Evolutionary conservation across 2,329 filamentous ascomycete genomes (phyloP).

Genomic region (Sporothrix globosa): DNA sequence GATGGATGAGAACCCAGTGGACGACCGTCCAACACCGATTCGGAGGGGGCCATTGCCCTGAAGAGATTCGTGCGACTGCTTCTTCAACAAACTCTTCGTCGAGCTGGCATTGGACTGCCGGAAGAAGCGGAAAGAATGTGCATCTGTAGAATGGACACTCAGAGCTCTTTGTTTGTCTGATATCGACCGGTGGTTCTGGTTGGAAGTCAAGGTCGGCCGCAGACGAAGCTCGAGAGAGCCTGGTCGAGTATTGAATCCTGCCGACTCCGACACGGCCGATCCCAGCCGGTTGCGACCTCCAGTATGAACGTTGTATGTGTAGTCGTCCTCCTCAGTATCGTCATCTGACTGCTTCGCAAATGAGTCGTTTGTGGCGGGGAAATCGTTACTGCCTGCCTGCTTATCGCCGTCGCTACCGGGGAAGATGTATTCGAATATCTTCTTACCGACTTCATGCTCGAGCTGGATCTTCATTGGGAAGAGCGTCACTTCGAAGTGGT

Average conservation of each 20-base stretch:
- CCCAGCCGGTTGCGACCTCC: constrained; percentile 43
- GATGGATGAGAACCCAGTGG: constrained; percentile 50
- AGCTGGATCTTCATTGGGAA: constrained; percentile 93
- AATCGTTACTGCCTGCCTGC: constrained; percentile 49
- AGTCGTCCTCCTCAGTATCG: constrained; percentile 49
- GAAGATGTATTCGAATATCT: constrained; percentile 96
- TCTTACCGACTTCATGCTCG: constrained; percentile 89
- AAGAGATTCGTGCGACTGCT: constrained; percentile 61
- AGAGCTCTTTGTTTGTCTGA: constrained; percentile 52
- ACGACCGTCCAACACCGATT: constrained; percentile 52
- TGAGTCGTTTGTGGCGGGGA: constrained; percentile 34
- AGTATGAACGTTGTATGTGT: not conserved
- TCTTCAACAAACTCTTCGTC: constrained; percentile 47
- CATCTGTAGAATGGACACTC: constrained; percentile 55
- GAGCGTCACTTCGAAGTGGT: constrained; percentile 92
- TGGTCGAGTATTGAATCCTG: constrained; percentile 61
- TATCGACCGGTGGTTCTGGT: constrained; percentile 45
- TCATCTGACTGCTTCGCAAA: constrained; percentile 40
- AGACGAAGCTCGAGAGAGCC: constrained; percentile 81
- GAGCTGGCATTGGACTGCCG: constrained; percentile 43
- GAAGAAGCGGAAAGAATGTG: constrained; percentile 58
- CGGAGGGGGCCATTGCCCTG: constrained; percentile 48
- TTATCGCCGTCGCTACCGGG: constrained; percentile 67
- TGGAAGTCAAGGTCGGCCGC: constrained; percentile 74
- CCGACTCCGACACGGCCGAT: constrained; percentile 40